Evolutionary conservation across 208 protist genomes (phyloP).

Genomic region (Trypanosoma theileri): DNA sequence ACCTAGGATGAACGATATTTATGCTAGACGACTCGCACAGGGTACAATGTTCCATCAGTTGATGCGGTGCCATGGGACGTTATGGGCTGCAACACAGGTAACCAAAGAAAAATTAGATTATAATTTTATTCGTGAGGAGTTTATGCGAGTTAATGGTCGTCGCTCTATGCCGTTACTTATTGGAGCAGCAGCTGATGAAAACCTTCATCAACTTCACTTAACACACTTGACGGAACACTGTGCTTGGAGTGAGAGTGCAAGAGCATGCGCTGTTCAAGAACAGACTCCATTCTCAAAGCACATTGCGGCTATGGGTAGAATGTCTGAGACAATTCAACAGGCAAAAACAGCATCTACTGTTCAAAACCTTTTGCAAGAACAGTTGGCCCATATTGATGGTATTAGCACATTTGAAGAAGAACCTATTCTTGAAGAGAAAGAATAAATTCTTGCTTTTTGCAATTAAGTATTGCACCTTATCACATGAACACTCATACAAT

Average conservation of each 20-base stretch:
- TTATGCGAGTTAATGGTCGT: constrained; percentile 86
- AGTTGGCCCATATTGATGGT: constrained; percentile 75
- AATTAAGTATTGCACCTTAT: too few species aligned
- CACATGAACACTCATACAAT: too few species aligned
- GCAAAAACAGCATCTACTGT: constrained; percentile 46
- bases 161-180: constrained; percentile 84
- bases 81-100: constrained; percentile 88
- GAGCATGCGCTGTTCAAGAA: constrained; percentile 73
- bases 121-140: constrained; percentile 82
- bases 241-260: constrained; percentile 75
- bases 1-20: constrained; percentile 82
- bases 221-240: constrained; percentile 81
- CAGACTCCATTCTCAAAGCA: constrained; percentile 87
- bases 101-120: constrained; percentile 78
- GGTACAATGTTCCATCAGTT: constrained; percentile 87
- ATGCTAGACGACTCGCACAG: constrained; percentile 73
- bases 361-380: constrained; percentile 80
- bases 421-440: constrained; percentile 27
- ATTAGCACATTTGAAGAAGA: constrained; percentile 84
- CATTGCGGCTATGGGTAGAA: constrained; percentile 83
- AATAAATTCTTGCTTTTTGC: neutral
- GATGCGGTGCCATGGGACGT: constrained; percentile 81
- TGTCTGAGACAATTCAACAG: constrained; percentile 86
- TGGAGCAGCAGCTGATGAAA: constrained; percentile 53
- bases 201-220: constrained; percentile 62